Conservation (phyloP, 371 early-diverging fungal species). For the Saksenaea vasiformis region DNA sequence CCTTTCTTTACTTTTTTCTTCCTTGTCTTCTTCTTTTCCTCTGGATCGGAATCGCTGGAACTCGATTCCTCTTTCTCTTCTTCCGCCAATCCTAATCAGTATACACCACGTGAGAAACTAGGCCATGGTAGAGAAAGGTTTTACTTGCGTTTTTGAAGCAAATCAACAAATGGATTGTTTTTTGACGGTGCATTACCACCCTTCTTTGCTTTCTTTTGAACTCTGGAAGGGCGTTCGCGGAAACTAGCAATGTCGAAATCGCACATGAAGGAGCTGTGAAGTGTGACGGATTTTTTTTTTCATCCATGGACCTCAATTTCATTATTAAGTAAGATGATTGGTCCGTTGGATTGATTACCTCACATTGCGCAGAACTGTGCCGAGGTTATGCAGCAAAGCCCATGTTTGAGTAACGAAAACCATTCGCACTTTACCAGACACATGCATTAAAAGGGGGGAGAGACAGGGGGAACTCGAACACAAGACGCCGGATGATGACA, state of each 20-base stretch:
- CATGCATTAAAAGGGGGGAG: too few species aligned
- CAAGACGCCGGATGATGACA: too few species aligned
- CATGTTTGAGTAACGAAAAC: background rate
- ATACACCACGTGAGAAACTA: background rate
- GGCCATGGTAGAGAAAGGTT: background rate
- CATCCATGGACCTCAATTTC: too few species aligned
- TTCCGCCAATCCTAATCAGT: background rate
- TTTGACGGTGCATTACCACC: background rate
- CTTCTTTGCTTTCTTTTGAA: conserved; percentile 3
- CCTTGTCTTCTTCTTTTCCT: background rate
- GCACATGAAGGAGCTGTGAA: conserved; percentile 16
- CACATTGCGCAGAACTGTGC: background rate
- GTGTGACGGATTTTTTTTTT: background rate
- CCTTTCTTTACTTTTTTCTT: conserved; percentile 12
- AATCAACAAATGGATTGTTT: conserved; percentile 16
- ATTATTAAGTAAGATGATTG: background rate
- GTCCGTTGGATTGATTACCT: background rate
- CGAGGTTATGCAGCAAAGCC: background rate
- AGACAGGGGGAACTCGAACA: too few species aligned
- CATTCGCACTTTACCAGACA: background rate
- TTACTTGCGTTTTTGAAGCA: conserved; percentile 25
- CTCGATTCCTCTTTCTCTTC: background rate
- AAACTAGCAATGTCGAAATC: conserved; percentile 37
- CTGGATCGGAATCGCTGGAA: conserved; percentile 5
- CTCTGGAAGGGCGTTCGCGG: conserved; percentile 4